Base-by-base conservation (phyloP, 2,329 filamentous ascomycete species). In the Trichoderma atrobrunneum region DNA sequence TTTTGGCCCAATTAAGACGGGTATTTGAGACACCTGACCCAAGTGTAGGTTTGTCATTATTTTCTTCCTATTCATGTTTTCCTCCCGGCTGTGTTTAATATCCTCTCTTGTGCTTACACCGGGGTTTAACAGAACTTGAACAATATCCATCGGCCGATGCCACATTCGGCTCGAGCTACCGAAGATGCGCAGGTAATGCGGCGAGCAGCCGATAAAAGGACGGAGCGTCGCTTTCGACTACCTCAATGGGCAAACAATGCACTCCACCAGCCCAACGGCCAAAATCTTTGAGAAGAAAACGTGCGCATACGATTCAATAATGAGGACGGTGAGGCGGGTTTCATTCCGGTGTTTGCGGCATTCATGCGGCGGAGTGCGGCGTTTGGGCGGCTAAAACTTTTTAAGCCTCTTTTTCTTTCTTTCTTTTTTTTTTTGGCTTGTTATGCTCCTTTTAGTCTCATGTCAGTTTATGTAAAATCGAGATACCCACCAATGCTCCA, bases 181-280 rank as follows among this genome's bases (percentile, higher is more conserved):
- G 79, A 81, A 34, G 81, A 82, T 57, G 73, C 79, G 51, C 76
- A 77, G 62, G 78, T 80, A 18, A 79, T 83, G 78, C 77, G 76
- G 54, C 79, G 79, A 70, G 78, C 79, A 34, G 79, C 78, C 24
- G 76, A 79, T 61, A 70, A 70, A 5, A 78, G 79, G 70, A 77
- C 71, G 73, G 75, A 74, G 24, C 73, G 76, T 18, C 63, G 65
- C 14, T 72, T 74, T 51, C 77, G 76, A 48, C 75, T 81, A 32
- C 80, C 81, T 10, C 65, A 72, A 14, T 81, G 80, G 80, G 80
- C 80, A 36, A 80, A 75, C 65, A 74, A 77, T 26, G 65, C 65
- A 14, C 65, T 72, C 48, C 39, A 54, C 5, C 18, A 30, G 16
- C 51, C 36, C 39, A n/a, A 54, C 4, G n/a, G 21, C 57, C 18